phyloP scores from a whole-genome alignment of 1,284 basidiomycete species.

The Agaricales sp. region DNA sequence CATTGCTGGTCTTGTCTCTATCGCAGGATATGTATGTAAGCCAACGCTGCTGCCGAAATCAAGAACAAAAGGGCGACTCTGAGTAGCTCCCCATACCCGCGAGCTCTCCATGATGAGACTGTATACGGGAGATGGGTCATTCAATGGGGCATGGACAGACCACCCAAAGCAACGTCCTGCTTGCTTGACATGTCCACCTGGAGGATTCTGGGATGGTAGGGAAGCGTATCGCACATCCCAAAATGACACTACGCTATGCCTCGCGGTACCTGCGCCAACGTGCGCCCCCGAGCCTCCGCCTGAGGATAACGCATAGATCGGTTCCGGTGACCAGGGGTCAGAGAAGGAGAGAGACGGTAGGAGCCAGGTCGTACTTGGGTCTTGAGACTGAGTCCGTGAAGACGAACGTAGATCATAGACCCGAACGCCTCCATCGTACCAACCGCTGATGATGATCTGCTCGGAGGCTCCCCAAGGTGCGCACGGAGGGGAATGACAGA shows the following conservation, averaged over 20 bases:
- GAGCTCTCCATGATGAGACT: conserved; percentile 59
- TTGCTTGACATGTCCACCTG: conserved; percentile 23
- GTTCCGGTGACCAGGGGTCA: conserved; percentile 59
- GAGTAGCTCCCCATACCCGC: conserved; percentile 63
- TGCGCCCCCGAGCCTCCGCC: conserved; percentile 57
- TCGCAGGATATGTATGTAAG: conserved; percentile 1
- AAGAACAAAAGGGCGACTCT: conserved; percentile 62
- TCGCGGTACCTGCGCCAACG: conserved; percentile 62
- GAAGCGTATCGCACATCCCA: conserved; percentile 59
- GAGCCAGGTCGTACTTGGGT: conserved; percentile 21
- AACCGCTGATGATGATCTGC: conserved; percentile 66
- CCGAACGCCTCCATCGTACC: conserved; percentile 65
- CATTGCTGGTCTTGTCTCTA: not conserved
- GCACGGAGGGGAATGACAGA: conserved; percentile 44
- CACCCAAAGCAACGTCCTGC: conserved; percentile 31
- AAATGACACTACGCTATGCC: conserved; percentile 64
- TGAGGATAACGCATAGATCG: conserved; percentile 61
- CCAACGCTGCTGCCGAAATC: conserved; percentile 39
- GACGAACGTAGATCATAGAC: conserved; percentile 62
- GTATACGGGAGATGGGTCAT: conserved; percentile 67
- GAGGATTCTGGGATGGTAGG: not conserved
- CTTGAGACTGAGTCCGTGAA: conserved; percentile 12
- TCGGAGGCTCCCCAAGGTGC: conserved; percentile 59
- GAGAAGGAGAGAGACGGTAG: conserved; percentile 45
- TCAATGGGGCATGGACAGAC: conserved; percentile 68